These are phyloP conservation scores for Salix suchowensis DNA, from an alignment of 345 rosid species.

Conservation along the genomic window DNA sequence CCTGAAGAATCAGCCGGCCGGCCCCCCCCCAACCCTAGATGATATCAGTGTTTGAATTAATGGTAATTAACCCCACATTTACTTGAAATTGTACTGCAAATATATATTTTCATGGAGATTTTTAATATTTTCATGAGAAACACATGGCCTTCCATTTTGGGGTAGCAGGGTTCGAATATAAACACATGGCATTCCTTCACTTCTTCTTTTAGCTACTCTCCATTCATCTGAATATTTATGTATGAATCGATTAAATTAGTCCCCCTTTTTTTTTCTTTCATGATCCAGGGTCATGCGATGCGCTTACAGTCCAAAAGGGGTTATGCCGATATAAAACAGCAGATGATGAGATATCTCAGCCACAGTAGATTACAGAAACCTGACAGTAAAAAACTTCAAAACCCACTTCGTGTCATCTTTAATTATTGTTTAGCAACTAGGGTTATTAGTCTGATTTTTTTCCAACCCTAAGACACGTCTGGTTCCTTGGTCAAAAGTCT, in stretches of 20 bases:
- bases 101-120: too few species aligned
- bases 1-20: too few species aligned
- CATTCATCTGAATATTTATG: not conserved
- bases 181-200: constrained; percentile 12
- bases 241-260: not conserved
- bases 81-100: too few species aligned
- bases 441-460: not conserved
- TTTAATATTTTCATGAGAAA: constrained; percentile 11
- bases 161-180: not conserved
- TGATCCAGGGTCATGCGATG: constrained; percentile 6
- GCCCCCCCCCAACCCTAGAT: too few species aligned
- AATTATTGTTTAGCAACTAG: too few species aligned
- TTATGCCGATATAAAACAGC: not conserved
- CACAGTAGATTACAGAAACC: not conserved
- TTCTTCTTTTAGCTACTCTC: not conserved
- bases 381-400: not conserved
- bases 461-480: constrained; percentile 14
- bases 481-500: constrained; percentile 28
- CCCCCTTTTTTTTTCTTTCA: constrained; percentile 7
- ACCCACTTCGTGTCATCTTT: not conserved
- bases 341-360: not conserved
- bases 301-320: not conserved
- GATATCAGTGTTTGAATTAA: too few species aligned
- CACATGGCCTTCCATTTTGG: constrained; percentile 23
- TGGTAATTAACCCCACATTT: too few species aligned